Base-by-base conservation (phyloP, 2,329 filamentous ascomycete genomes). In the Lojkania enalia region DNA sequence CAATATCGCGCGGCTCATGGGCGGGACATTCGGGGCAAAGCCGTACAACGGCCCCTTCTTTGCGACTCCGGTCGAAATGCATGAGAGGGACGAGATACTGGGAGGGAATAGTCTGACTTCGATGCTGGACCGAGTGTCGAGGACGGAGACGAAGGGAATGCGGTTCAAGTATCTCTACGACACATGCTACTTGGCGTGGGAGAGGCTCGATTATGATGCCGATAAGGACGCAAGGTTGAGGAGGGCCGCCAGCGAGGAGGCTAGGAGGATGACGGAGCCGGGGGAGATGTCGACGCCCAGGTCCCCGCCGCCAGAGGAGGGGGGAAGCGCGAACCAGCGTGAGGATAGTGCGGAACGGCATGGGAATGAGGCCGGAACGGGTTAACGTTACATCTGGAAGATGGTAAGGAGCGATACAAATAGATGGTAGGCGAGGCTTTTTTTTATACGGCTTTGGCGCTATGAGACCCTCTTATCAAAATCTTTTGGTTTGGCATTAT, bases 141-240 rank as follows among this genome's bases (percentile, higher is more conserved):
- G 42, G 27, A 48, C 21, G n/a, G 53, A 50, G 21, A 37, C 33
- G 3, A 42, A 43, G 30, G 48, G 45, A 18, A 13, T 49, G 1
- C 39, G 46, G 9, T 62, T 60, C 58, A 49, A 37, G 35, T 64
- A 55, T 21, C 39, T 61, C 11, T 61, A 51, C 31, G 52, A 56
- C 30, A 54, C 58, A 2, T 55, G 42, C 2, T 38, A 44, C 18
- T 18, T 49, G 7, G 52, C 49, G 9, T 63, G 57, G 57, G 42
- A 46, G 16, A 51, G 44, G 16, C 43, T 59, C 20, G 21, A 25
- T 11, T 54, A 55, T 18, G 48, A 52, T 14, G 4, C 6, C 4
- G 39, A 16, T 13, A 9, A 19, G n/a, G 31, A 3, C 2, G 31
- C 20, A 6, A 23, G 12, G 19, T 11, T 36, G 19, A 5, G 14